Base-by-base conservation (phyloP, 257 asterid genomes). In the Penstemon eatonii region DNA sequence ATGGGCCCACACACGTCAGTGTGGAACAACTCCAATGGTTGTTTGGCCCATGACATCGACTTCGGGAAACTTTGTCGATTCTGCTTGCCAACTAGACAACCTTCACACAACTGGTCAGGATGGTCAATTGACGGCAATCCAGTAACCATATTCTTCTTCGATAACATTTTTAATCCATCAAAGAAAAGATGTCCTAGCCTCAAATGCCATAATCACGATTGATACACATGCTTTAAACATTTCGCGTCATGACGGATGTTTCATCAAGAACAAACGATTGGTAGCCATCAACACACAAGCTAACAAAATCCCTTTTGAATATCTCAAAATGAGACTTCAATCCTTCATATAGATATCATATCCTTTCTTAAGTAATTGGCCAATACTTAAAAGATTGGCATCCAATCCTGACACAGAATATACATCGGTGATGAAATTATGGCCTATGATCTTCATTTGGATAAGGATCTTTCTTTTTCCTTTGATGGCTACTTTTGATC, bases 201-300 rank as follows among this genome's bases (percentile, higher is more conserved):
- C n/a, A 60, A 33, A 41, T 60, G 51, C 66, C 66, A 60, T 19
- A 60, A 39, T 37, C 66, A 60, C n/a, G 66, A 60, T 8, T 60
- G 51, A 11, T 42, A 11, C 15, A 60, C 40, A 33, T 7, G 5
- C 37, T 4, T 44, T 60, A 60, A 33, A 41, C 51, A 60, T 0
- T 33, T 41, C 39, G 12, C 65, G 41, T 42, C 66, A 60, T 15
- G 40, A 33, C 51, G 13, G 8, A 57, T 38, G 37, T 38, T 43
- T 43, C 11, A 11, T 38, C 40, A 4, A 13, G 11, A 38, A 38
- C 49, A 39, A 40, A 8, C 46, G 46, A 40, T 59, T 59, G 33
- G 2, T 25, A 25, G 33, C 33, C 33, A 38, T 59, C 12, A 36
- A 4, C 7, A 13, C 8, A 5, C 11, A 36, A 59, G 19, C 49